Base-by-base conservation (phyloP, 306 rosid genomes). In the Glycine tomentella region DNA sequence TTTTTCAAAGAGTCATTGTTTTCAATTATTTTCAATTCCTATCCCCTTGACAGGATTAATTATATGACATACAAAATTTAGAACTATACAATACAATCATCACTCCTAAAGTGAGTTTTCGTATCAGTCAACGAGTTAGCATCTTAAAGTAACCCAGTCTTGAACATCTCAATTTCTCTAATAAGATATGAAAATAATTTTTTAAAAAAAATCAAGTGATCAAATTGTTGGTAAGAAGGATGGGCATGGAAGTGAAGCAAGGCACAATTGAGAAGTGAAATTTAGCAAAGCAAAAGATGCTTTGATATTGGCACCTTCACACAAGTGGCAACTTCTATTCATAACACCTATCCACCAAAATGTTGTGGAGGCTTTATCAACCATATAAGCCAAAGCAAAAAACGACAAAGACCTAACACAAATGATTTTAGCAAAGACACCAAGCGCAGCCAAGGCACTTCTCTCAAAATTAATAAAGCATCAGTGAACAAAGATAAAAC, bases 311-410 rank as follows among this genome's bases (percentile, higher is more conserved):
- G 49, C 46, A 36, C 49, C 25, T 64, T 38, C 10, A 38, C 12
- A n/a, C 20, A 64, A 6, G n/a, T 13, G 49, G 20, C 49, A 64
- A 64, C 11, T 64, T 12, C 53, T 16, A 14, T 42, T 67, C 52
- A 65, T 6, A 42, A 67, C 33, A 67, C 45, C 12, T 31, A 66
- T 42, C 38, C 56, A 44, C 72, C 48, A 62, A 76, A 61, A 45
- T 40, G 16, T 46, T 31, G 38, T 25, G 70, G 12, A 45, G 42
- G 9, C 45, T 25, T 42, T 17, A 57, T 44, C 14, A 57, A 58
- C 53, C 52, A 1, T 40, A 20, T n/a, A 75, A 59, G 51, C 46
- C 70, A 4, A 25, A 61, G 11, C 61, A 46, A 8, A 9, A 67
- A 44, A 15, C 7, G 48, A 76, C 50, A 49, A 63, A 11, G 73